Base-by-base conservation (phyloP, 2,329 filamentous ascomycete genomes). In the Botrytis tulipae region DNA sequence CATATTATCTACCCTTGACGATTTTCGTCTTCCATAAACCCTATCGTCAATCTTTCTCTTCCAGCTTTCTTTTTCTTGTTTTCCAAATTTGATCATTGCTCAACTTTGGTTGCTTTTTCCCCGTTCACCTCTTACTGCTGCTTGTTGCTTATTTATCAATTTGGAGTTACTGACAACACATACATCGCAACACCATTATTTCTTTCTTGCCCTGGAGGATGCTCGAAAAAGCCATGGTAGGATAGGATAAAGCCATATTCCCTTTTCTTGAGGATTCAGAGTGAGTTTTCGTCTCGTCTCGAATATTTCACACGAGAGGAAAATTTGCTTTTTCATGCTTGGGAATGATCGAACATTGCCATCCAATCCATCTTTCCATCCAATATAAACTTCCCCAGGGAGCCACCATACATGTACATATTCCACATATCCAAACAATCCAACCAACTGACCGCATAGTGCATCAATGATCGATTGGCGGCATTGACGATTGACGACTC, bases 141-240 rank as follows among this genome's bases (percentile, higher is more conserved):
- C 37, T 35, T n/a, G 18, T 67, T 48, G n/a, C 37, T 67, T 46
- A 25, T 67, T 57, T 67, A 32, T 20, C 40, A 67, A 25, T 48
- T 37, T 67, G 40, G 40, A 46, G 40, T 70, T 60, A 44, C 51
- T 70, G 67, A 60, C n/a, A 70, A 60, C 67, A 70, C 67, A 44
- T 70, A 70, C 51, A 60, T 60, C 29, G 54, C 40, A 70, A 70
- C 67, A n/a, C 48, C 54, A 25, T 60, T 59, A 42, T 57, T 25
- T 44, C 40, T 69, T 59, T 44, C 40, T 69, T 69, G 20, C 66
- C 48, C 16, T 57, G 57, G 16, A 59, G 22, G 25, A 42, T 32
- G 42, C 46, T 42, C 66, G n/a, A 6, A 25, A 51, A 48, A 54
- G 69, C 25, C 32, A 63, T 51, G 44, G 25, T 71, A 37, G 42